These are phyloP conservation scores for Meripilus lineatus DNA, from an alignment of 1,284 basidiomycete genomes.

Conservation along the genomic window DNA sequence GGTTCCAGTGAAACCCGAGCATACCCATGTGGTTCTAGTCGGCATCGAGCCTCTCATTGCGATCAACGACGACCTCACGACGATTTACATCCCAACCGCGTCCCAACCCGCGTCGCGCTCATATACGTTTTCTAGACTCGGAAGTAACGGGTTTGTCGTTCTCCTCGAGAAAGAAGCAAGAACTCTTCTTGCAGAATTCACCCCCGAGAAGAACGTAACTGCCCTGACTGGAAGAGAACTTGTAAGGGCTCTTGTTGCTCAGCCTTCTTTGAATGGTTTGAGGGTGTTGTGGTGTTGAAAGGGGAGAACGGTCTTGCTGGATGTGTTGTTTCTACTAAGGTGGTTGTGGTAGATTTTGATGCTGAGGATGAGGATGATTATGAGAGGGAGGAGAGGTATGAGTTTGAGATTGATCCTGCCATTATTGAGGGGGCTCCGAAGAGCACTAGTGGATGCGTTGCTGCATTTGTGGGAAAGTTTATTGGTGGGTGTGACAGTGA, in stretches of 20 bases:
- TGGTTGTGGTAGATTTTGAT: constrained; percentile 2
- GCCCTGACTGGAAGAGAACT: neutral
- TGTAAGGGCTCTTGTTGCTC: neutral
- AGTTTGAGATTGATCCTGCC: constrained; percentile 2
- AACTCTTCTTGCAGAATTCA: constrained; percentile 2
- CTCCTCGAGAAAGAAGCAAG: constrained; percentile 2
- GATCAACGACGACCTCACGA: constrained; percentile 2
- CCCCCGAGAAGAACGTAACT: too few relatives aligned
- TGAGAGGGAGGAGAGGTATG: constrained; percentile 5
- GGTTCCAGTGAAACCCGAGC: constrained; percentile 5
- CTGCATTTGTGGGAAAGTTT: constrained; percentile 3
- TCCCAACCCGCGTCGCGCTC: neutral
- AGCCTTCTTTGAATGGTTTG: neutral
- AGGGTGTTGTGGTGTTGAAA: constrained; percentile 1
- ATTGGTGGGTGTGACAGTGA: too few relatives aligned
- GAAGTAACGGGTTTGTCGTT: constrained; percentile 1
- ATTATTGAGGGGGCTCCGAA: neutral
- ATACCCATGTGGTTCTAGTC: constrained; percentile 6
- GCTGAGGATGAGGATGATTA: constrained; percentile 4
- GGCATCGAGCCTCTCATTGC: constrained; percentile 1
- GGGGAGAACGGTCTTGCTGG: constrained; percentile 4
- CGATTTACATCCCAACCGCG: constrained; percentile 5
- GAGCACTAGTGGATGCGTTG: neutral
- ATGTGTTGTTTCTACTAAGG: constrained; percentile 4
- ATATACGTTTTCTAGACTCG: constrained; percentile 3